phyloP scores from a whole-genome alignment of 2,329 filamentous ascomycete species.

The Lachnellula suecica region DNA sequence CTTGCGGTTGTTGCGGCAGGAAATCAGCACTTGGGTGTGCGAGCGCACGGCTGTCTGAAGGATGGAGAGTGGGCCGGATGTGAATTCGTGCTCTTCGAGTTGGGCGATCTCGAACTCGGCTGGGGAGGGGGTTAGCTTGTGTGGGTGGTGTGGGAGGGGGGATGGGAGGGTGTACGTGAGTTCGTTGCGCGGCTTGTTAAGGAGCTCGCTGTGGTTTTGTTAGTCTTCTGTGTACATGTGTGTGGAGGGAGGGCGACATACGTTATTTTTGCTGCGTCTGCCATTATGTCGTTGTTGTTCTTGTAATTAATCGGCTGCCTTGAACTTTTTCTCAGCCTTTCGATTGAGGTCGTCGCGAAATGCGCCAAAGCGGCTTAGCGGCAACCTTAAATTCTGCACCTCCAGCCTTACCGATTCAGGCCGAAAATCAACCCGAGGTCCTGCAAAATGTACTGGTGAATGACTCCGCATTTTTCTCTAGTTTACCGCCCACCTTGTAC shows the following conservation, averaged over 20 bases:
- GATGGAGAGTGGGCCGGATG: slow-evolving; percentile 81
- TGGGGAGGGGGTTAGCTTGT: slow-evolving; percentile 38
- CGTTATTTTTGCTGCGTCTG: slow-evolving; percentile 74
- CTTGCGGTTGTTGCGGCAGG: slow-evolving; percentile 97
- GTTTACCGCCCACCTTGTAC: slow-evolving; percentile 6
- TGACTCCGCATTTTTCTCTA: slow-evolving; percentile 24
- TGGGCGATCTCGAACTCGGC: slow-evolving; percentile 87
- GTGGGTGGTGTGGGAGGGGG: slow-evolving; percentile 13
- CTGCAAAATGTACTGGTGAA: neutral
- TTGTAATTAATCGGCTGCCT: slow-evolving; percentile 19
- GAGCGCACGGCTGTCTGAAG: slow-evolving; percentile 94
- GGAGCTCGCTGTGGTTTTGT: slow-evolving; percentile 66
- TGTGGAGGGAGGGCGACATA: slow-evolving; percentile 35
- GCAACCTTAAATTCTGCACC: slow-evolving; percentile 12
- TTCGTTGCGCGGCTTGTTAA: slow-evolving; percentile 84
- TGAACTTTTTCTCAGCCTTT: slow-evolving; percentile 11
- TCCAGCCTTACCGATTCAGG: slow-evolving; percentile 10
- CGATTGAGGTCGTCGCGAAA: slow-evolving; percentile 16
- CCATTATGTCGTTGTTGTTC: slow-evolving; percentile 45
- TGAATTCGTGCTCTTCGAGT: slow-evolving; percentile 77
- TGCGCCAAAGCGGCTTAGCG: slow-evolving; percentile 22
- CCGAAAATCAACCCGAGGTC: slow-evolving; percentile 20
- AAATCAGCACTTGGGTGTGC: slow-evolving; percentile 95
- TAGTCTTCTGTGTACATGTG: slow-evolving; percentile 14
- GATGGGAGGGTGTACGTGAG: slow-evolving; percentile 69